phyloP scores from a whole-genome alignment of 2,329 filamentous ascomycete genomes.

The Ophiocordyceps australis region DNA sequence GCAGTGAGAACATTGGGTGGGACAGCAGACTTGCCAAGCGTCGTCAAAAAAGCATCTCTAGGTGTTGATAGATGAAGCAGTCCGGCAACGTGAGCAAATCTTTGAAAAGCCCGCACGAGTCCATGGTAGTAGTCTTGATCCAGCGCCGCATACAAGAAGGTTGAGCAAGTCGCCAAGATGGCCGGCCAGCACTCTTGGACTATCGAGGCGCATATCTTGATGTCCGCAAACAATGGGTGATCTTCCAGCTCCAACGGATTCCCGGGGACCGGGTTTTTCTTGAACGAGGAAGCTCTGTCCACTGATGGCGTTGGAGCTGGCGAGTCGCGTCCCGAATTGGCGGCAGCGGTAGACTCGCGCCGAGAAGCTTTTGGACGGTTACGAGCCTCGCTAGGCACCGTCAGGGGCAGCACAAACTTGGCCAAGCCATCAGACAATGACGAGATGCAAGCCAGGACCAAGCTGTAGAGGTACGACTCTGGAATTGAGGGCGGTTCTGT shows the following conservation, averaged over 20 bases:
- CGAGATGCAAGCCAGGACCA: slow-evolving; percentile 77
- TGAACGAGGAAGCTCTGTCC: slow-evolving; percentile 33
- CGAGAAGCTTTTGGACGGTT: slow-evolving; percentile 27
- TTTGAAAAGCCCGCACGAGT: slow-evolving; percentile 82
- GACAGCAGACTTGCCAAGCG: slow-evolving; percentile 80
- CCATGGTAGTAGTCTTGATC: slow-evolving; percentile 91
- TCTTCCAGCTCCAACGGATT: slow-evolving; percentile 67
- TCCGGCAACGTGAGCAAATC: slow-evolving; percentile 87
- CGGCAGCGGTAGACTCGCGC: slow-evolving; percentile 22
- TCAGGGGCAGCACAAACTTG: slow-evolving; percentile 82
- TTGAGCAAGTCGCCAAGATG: slow-evolving; percentile 84
- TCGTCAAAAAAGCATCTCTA: slow-evolving; percentile 86
- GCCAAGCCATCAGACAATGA: slow-evolving; percentile 83
- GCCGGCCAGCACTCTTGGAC: slow-evolving; percentile 93
- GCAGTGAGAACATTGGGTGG: slow-evolving; percentile 58
- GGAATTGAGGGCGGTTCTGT: slow-evolving; percentile 65
- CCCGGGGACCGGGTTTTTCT: slow-evolving; percentile 58
- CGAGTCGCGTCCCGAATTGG: slow-evolving; percentile 15
- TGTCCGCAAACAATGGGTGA: slow-evolving; percentile 51
- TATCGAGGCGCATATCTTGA: slow-evolving; percentile 62
- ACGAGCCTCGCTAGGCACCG: slow-evolving; percentile 55
- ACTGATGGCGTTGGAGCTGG: slow-evolving; percentile 10
- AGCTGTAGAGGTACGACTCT: slow-evolving; percentile 83
- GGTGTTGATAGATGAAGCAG: slow-evolving; percentile 70
- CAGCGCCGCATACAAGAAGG: slow-evolving; percentile 79